These are phyloP conservation scores for Striga asiatica DNA, from an alignment of 257 asterid species.

Conservation along the genomic window DNA sequence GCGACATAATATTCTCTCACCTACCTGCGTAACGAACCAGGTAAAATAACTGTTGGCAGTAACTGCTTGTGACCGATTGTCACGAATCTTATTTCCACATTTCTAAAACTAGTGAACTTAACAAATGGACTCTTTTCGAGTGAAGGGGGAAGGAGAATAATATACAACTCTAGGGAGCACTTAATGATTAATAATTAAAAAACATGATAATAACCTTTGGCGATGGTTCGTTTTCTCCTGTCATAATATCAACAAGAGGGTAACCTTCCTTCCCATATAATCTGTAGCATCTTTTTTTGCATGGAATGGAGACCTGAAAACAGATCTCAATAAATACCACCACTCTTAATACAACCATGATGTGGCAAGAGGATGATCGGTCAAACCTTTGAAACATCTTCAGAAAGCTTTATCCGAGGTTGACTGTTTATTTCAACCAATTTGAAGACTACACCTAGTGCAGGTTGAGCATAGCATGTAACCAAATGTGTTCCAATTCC, in stretches of 20 bases:
- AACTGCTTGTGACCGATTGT: not conserved
- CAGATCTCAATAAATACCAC: slow-evolving; percentile 12
- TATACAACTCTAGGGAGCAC: not conserved
- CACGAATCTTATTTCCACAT: not conserved
- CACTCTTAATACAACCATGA: slow-evolving; percentile 1
- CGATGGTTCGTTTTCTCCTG: slow-evolving; percentile 81
- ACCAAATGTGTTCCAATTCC: slow-evolving; percentile 98
- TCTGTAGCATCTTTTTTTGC: slow-evolving; percentile 90
- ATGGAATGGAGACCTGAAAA: slow-evolving; percentile 88
- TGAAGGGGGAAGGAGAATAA: not conserved
- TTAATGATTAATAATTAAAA: not conserved
- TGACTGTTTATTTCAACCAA: slow-evolving; percentile 89
- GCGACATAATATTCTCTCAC: slow-evolving; percentile 75
- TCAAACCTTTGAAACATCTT: slow-evolving; percentile 89
- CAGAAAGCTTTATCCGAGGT: slow-evolving; percentile 96
- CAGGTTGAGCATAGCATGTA: slow-evolving; percentile 97
- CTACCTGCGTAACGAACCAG: slow-evolving; percentile 34
- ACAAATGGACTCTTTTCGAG: not conserved
- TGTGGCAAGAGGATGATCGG: slow-evolving; percentile 7
- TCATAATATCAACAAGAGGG: slow-evolving; percentile 91
- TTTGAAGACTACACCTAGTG: slow-evolving; percentile 92
- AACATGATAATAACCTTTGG: slow-evolving; percentile 58
- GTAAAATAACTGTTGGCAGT: not conserved
- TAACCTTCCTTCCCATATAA: slow-evolving; percentile 88
- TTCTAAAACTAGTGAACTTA: not conserved